Conservation (phyloP, 2,329 filamentous ascomycete species). For the Colletotrichum abscissum region DNA sequence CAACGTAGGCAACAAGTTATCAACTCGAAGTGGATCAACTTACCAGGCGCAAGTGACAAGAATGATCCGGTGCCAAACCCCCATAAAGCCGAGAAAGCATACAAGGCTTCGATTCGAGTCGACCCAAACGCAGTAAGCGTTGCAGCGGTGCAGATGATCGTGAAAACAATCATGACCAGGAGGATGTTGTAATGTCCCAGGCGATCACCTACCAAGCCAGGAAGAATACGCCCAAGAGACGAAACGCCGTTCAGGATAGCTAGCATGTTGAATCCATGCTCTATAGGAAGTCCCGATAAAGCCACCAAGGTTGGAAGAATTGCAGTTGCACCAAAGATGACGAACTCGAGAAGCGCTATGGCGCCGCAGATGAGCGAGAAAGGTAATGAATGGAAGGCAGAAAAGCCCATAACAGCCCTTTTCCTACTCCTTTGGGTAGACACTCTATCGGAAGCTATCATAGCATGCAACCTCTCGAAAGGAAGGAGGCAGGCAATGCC, state of each 20-base stretch:
- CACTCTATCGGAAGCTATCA: neutral
- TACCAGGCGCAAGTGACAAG: neutral
- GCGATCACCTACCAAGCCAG: constrained; percentile 54
- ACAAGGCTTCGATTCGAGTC: constrained; percentile 50
- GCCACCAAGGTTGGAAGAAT: constrained; percentile 59
- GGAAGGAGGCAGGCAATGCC: neutral
- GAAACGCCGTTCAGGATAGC: constrained; percentile 57
- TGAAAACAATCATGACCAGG: constrained; percentile 37
- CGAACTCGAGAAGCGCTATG: constrained; percentile 53
- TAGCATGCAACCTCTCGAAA: neutral
- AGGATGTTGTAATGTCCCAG: constrained; percentile 59
- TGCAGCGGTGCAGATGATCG: constrained; percentile 49
- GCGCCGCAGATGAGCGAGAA: neutral
- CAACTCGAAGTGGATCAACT: neutral
- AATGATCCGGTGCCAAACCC: constrained; percentile 58
- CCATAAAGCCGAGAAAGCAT: constrained; percentile 57
- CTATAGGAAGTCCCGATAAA: constrained; percentile 44
- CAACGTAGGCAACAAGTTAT: too few species aligned
- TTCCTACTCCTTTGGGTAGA: neutral
- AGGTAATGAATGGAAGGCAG: neutral
- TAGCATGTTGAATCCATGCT: constrained; percentile 56
- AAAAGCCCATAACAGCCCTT: neutral
- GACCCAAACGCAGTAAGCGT: constrained; percentile 58
- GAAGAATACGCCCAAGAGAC: constrained; percentile 54
- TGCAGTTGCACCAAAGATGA: constrained; percentile 58